phyloP scores from a whole-genome alignment of 108 stramenopile species.

The Nitzschia sp. region DNA sequence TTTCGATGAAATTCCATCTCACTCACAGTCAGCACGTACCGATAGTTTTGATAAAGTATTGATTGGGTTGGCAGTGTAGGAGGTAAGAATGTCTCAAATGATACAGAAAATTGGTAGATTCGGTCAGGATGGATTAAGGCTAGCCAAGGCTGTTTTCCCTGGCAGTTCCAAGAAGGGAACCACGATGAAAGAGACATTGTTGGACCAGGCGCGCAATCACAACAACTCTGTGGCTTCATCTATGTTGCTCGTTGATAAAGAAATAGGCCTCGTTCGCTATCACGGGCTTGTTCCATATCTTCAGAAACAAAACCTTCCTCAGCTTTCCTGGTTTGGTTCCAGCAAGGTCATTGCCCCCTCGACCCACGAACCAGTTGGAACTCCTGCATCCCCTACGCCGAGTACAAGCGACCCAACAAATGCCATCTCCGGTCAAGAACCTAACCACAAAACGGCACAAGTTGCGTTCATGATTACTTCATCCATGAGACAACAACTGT shows the following conservation, averaged over 20 bases:
- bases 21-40: too few relatives aligned
- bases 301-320: conserved; percentile 23
- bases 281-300: conserved; percentile 45
- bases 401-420: not conserved
- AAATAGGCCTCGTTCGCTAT: conserved; percentile 47
- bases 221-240: conserved; percentile 39
- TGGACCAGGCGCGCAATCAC: conserved; percentile 27
- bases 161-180: not conserved
- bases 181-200: conserved; percentile 25
- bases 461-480: conserved; percentile 67
- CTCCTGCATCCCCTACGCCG: not conserved
- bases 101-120: conserved; percentile 5
- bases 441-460: conserved; percentile 13
- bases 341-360: not conserved
- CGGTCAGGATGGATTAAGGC: conserved; percentile 23
- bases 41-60: too few relatives aligned
- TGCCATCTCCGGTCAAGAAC: not conserved
- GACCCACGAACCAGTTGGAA: not conserved
- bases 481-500: conserved; percentile 41
- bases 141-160: conserved; percentile 20
- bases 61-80: too few relatives aligned
- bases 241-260: conserved; percentile 37
- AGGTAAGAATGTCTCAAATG: conserved; percentile 29
- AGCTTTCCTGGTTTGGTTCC: not conserved
- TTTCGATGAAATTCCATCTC: too few relatives aligned